phyloP scores from a whole-genome alignment of 2,329 filamentous ascomycete species.

The Thelonectria blattea region DNA sequence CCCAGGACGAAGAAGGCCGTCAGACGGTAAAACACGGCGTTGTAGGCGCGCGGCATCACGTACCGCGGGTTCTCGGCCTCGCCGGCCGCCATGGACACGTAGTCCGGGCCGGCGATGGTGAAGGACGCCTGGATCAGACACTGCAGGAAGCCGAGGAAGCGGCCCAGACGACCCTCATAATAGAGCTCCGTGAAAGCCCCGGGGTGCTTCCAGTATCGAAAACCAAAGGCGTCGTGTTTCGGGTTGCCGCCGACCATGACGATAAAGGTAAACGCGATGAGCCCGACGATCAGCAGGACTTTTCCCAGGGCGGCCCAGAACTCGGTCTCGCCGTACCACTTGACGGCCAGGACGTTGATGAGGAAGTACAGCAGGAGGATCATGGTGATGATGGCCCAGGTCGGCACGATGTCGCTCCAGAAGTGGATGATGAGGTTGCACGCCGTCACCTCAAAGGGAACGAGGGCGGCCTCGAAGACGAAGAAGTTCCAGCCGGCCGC shows the following conservation, averaged over 20 bases:
- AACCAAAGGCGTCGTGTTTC: constrained; percentile 72
- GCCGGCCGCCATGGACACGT: constrained; percentile 71
- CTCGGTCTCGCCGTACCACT: constrained; percentile 79
- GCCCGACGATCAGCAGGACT: constrained; percentile 71
- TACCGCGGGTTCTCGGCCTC: constrained; percentile 74
- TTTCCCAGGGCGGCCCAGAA: constrained; percentile 78
- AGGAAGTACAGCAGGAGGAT: constrained; percentile 51
- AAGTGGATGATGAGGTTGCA: constrained; percentile 68
- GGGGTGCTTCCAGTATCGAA: constrained; percentile 69
- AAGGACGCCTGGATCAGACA: constrained; percentile 76
- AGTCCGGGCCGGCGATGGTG: constrained; percentile 71
- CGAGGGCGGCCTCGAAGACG: constrained; percentile 70
- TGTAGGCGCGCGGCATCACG: constrained; percentile 76
- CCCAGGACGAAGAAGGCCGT: constrained; percentile 79
- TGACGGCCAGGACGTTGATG: constrained; percentile 75
- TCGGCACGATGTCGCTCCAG: constrained; percentile 66
- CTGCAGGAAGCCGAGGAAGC: constrained; percentile 76
- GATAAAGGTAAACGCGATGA: constrained; percentile 80
- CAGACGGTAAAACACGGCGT: constrained; percentile 79
- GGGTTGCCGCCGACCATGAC: constrained; percentile 86
- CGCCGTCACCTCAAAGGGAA: constrained; percentile 72
- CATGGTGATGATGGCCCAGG: constrained; percentile 66
- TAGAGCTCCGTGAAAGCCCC: constrained; percentile 74
- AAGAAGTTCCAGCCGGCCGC: constrained; percentile 79
- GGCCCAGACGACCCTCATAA: constrained; percentile 68